Percentiles rank a stretch among this genome's conserved stretches.
These are phyloP conservation scores for Lycium barbarum DNA, from an alignment of 257 asterid genomes.

Conservation along the genomic window DNA sequence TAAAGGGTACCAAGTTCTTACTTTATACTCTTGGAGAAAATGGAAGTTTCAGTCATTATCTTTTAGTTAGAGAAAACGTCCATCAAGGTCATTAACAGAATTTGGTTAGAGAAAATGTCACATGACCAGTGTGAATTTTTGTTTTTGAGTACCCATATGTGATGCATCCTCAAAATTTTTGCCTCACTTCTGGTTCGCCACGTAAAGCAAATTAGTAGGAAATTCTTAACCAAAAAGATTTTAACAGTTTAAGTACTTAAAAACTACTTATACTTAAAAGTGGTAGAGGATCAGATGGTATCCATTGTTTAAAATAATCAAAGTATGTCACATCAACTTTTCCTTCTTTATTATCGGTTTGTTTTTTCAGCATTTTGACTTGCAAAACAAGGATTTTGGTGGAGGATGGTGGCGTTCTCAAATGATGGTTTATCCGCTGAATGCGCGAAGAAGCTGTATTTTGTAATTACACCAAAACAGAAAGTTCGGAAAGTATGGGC, in stretches of 20 bases:
- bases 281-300: neutral
- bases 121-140: neutral
- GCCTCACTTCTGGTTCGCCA: neutral
- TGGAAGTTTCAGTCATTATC: conserved; percentile 11
- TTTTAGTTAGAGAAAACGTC: neutral
- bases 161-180: neutral
- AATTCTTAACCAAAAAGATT: neutral
- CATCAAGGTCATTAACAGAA: conserved; percentile 11
- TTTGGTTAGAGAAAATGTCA: neutral
- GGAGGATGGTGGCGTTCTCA: conserved; percentile 56
- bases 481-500: conserved; percentile 77
- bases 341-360: neutral
- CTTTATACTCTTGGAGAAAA: neutral
- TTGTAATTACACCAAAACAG: conserved; percentile 44
- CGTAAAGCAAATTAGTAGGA: neutral
- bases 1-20: neutral
- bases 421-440: conserved; percentile 54
- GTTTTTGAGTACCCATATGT: neutral
- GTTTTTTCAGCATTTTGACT: conserved; percentile 29
- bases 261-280: neutral
- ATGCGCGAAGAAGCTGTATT: conserved; percentile 52
- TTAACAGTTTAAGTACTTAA: neutral
- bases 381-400: conserved; percentile 39
- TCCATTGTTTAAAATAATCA: neutral
- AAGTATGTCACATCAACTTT: conserved; percentile 12